A percentile compares a stretch with the other conserved stretches of the same genome.
Conservation (phyloP, 768 basidiomycete genomes). For the Trametes cingulata region DNA sequence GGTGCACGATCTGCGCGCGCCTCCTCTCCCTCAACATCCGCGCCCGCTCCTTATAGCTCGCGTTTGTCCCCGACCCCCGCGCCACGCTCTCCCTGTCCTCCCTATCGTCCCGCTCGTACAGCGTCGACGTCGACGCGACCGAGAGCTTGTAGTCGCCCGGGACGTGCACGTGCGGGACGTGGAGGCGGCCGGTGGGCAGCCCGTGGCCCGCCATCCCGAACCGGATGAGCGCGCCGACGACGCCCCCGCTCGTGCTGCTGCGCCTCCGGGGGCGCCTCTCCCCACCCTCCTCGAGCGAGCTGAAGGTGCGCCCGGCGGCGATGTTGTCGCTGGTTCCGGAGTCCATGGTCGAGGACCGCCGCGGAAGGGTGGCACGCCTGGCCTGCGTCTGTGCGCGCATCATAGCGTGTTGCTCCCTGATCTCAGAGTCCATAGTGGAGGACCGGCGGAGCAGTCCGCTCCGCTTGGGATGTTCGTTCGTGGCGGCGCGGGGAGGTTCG, state of each 20-base stretch:
- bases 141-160: not conserved
- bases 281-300: conserved; percentile 10
- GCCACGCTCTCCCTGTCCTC: not conserved
- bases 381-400: not conserved
- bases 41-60: conserved; percentile 17
- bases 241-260: conserved; percentile 6
- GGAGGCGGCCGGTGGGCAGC: not conserved
- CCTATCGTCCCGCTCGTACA: conserved; percentile 3
- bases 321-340: not conserved
- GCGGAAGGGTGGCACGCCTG: not conserved
- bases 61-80: not conserved
- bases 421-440: conserved; percentile 15
- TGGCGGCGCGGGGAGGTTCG: not conserved
- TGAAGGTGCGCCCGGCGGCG: conserved; percentile 12
- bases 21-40: conserved; percentile 16
- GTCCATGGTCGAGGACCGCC: conserved; percentile 6
- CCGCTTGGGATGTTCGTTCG: conserved; percentile 5
- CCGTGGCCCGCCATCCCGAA: conserved; percentile 9
- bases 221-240: conserved; percentile 16
- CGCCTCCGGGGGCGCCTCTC: not conserved
- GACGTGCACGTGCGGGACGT: conserved; percentile 2
- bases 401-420: conserved; percentile 5
- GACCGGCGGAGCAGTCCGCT: conserved; percentile 10
- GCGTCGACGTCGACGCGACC: conserved; percentile 1
- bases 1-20: conserved; percentile 22